Evolutionary conservation across 2,329 filamentous ascomycete genomes (phyloP).

Genomic region (Falciphora oryzae): DNA sequence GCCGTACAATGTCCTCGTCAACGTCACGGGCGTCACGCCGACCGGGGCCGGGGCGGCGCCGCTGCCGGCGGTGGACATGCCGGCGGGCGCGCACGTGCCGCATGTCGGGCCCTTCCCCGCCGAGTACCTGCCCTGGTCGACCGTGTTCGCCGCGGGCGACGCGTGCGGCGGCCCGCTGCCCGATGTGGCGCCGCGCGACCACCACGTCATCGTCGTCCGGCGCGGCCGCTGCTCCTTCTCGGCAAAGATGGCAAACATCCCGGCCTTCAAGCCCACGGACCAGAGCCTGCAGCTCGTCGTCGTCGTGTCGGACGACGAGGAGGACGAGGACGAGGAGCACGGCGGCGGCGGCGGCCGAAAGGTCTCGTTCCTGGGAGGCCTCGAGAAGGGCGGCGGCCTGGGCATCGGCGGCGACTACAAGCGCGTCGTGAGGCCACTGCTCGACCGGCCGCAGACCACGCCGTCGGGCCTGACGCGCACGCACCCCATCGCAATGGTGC

Average conservation of each 20-base stretch:
- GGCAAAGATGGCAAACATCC: constrained; percentile 79
- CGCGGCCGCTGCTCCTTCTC: constrained; percentile 82
- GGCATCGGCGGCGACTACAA: constrained; percentile 22
- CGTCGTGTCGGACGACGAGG: constrained; percentile 59
- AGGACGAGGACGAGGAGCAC: constrained; percentile 23
- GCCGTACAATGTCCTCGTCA: constrained; percentile 28
- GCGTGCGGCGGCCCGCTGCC: constrained; percentile 57
- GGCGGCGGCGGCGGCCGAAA: constrained; percentile 14
- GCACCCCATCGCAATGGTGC: constrained; percentile 73
- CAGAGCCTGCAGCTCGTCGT: constrained; percentile 72
- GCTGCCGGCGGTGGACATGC: constrained; percentile 35
- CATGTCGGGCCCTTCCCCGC: constrained; percentile 28
- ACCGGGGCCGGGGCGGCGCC: constrained; percentile 44
- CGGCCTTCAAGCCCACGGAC: constrained; percentile 59
- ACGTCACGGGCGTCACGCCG: constrained; percentile 29
- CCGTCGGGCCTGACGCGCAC: constrained; percentile 62
- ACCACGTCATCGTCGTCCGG: constrained; percentile 77
- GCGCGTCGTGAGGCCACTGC: constrained; percentile 52
- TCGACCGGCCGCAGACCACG: constrained; percentile 70
- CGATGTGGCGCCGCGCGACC: constrained; percentile 42
- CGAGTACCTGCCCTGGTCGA: constrained; percentile 58
- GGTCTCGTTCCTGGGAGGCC: background rate
- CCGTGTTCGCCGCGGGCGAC: constrained; percentile 64
- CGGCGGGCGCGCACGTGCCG: constrained; percentile 26
- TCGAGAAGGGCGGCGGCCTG: constrained; percentile 17